phyloP scores from a whole-genome alignment of 192 early-diverging fungal species.

The Backusella tuberculispora region DNA sequence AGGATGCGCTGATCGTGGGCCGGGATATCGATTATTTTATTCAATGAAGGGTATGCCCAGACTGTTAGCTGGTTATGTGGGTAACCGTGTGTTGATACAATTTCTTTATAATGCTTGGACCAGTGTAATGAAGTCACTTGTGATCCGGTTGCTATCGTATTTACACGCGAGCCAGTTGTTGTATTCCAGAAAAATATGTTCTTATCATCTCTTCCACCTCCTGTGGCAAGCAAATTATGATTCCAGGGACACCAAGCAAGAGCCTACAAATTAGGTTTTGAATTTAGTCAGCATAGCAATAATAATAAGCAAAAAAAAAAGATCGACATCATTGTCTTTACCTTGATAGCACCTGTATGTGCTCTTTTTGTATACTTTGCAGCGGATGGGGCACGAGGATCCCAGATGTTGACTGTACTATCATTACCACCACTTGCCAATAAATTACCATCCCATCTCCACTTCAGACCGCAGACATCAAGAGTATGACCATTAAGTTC shows the following conservation, averaged over 20 bases:
- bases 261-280: conserved; percentile 53
- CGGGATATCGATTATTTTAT: conserved; percentile 75
- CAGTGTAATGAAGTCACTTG: conserved; percentile 95
- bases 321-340: conserved; percentile 29
- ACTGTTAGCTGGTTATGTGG: conserved; percentile 85
- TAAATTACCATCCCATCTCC: conserved; percentile 77
- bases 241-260: conserved; percentile 97
- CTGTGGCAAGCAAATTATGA: conserved; percentile 79
- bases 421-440: conserved; percentile 97
- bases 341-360: conserved; percentile 92
- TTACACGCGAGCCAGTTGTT: conserved; percentile 60
- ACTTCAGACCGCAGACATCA: conserved; percentile 89
- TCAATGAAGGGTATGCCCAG: conserved; percentile 81
- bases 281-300: neutral
- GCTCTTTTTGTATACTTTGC: conserved; percentile 64
- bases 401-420: conserved; percentile 90
- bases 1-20: conserved; percentile 89
- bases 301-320: conserved; percentile 19
- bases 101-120: conserved; percentile 82
- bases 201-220: conserved; percentile 90
- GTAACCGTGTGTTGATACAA: conserved; percentile 92
- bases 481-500: conserved; percentile 73
- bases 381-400: conserved; percentile 68
- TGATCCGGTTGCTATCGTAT: conserved; percentile 77
- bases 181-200: conserved; percentile 95